A percentile compares a stretch with the other conserved stretches of the same genome.
Conservation (phyloP, 305 asterid genomes). For the Fraxinus albicans region DNA sequence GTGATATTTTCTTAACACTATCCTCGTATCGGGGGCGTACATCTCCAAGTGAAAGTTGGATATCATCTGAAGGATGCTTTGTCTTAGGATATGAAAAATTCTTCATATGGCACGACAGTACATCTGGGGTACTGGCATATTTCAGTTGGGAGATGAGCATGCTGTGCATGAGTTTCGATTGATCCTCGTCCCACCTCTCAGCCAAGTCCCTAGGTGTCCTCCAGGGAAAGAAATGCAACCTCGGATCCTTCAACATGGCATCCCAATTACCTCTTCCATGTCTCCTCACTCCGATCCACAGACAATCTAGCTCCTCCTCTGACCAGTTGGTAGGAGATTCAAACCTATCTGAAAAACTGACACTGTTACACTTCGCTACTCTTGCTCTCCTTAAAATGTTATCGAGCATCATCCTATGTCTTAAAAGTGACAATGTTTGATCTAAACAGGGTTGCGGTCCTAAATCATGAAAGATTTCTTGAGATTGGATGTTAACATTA, state of each 20-base stretch:
- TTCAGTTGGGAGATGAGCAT: slow-evolving; percentile 30
- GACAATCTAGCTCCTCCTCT: slow-evolving; percentile 66
- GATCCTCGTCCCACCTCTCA: slow-evolving; percentile 63
- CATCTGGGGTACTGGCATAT: slow-evolving; percentile 23
- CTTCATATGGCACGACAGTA: slow-evolving; percentile 9
- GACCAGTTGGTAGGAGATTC: slow-evolving; percentile 51
- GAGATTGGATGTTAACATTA: slow-evolving; percentile 30
- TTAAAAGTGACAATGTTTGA: slow-evolving; percentile 38
- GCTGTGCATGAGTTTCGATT: slow-evolving; percentile 32
- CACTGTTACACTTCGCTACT: slow-evolving; percentile 39
- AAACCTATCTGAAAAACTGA: slow-evolving; percentile 33
- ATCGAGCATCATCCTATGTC: slow-evolving; percentile 59
- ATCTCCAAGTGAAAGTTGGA: slow-evolving; percentile 40
- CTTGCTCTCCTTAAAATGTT: slow-evolving; percentile 44
- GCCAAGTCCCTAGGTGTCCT: slow-evolving; percentile 56
- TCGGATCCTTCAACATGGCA: slow-evolving; percentile 51
- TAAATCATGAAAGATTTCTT: slow-evolving; percentile 34
- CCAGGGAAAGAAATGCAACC: slow-evolving; percentile 47
- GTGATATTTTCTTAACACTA: slow-evolving; percentile 16
- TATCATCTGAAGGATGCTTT: slow-evolving; percentile 19
- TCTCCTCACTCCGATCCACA: slow-evolving; percentile 81
- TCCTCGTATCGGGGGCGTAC: slow-evolving; percentile 13
- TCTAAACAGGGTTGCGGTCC: slow-evolving; percentile 26
- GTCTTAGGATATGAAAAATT: slow-evolving; percentile 16
- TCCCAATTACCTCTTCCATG: slow-evolving; percentile 76